These are phyloP conservation scores for Parmelia sp. DNA, from an alignment of 495 filamentous ascomycete species.

Conservation along the genomic window DNA sequence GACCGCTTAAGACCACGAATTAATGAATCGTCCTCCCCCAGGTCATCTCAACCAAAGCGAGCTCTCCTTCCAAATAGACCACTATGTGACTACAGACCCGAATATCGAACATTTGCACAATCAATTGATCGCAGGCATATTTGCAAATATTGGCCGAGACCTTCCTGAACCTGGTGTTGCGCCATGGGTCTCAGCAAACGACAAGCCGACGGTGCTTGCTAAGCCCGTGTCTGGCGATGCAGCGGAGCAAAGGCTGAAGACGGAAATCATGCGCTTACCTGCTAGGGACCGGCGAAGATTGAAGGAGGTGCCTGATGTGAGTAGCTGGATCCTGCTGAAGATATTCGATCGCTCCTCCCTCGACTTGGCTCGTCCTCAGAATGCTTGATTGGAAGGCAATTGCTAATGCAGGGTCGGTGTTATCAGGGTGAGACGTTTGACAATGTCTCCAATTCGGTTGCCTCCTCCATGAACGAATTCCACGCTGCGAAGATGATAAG, in stretches of 20 bases:
- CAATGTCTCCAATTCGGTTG: conserved; percentile 28
- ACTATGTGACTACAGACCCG: conserved; percentile 62
- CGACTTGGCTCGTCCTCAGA: not conserved
- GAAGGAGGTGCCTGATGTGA: conserved; percentile 66
- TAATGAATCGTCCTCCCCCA: conserved; percentile 29
- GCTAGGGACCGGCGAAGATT: conserved; percentile 78
- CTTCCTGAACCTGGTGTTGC: conserved; percentile 88
- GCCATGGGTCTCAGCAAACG: conserved; percentile 84
- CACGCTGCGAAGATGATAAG: conserved; percentile 61
- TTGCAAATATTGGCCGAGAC: conserved; percentile 79
- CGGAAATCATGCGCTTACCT: conserved; percentile 88
- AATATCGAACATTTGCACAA: conserved; percentile 82
- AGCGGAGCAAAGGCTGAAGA: conserved; percentile 84
- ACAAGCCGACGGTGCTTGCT: conserved; percentile 76
- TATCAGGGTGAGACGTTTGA: conserved; percentile 61
- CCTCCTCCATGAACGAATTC: conserved; percentile 62
- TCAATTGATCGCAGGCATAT: conserved; percentile 77
- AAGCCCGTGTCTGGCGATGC: conserved; percentile 82
- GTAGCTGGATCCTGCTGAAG: conserved; percentile 10
- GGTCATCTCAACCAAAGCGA: conserved; percentile 83
- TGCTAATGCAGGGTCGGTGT: not conserved
- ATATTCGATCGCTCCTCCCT: not conserved
- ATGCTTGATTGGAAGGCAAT: conserved; percentile 5
- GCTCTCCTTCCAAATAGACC: conserved; percentile 67
- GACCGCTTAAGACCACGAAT: conserved; percentile 9